phyloP scores from a whole-genome alignment of 768 basidiomycete species.

The Postia placenta region DNA sequence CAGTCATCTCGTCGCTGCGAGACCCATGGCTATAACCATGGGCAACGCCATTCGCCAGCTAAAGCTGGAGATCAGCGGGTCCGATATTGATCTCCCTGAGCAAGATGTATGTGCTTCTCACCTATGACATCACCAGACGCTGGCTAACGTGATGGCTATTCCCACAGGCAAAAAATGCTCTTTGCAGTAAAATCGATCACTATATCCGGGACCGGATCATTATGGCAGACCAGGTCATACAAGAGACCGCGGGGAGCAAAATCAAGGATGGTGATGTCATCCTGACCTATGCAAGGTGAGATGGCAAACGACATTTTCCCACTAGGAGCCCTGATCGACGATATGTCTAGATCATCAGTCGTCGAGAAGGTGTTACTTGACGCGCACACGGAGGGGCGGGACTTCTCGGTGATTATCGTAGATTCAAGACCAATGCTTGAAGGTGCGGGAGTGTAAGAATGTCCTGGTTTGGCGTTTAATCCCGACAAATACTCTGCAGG shows the following conservation, averaged over 20 bases:
- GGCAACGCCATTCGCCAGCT: slow-evolving; percentile 91
- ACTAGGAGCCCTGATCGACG: too few species aligned
- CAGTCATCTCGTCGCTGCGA: slow-evolving; percentile 77
- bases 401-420: slow-evolving; percentile 86
- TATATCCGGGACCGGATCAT: slow-evolving; percentile 94
- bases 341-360: slow-evolving; percentile 72
- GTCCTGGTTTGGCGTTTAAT: not conserved
- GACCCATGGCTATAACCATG: slow-evolving; percentile 91
- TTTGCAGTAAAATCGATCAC: slow-evolving; percentile 83
- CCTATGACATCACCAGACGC: not conserved
- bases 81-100: slow-evolving; percentile 91
- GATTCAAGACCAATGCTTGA: slow-evolving; percentile 95
- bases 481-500: slow-evolving; percentile 38
- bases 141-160: not conserved
- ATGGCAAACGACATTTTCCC: not conserved
- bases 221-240: slow-evolving; percentile 89
- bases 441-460: slow-evolving; percentile 42
- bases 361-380: slow-evolving; percentile 85
- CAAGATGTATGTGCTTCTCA: slow-evolving; percentile 66
- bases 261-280: slow-evolving; percentile 93
- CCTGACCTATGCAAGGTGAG: slow-evolving; percentile 86
- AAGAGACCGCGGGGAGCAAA: slow-evolving; percentile 82
- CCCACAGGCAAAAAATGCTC: slow-evolving; percentile 74
- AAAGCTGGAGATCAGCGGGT: slow-evolving; percentile 89
- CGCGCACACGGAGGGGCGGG: slow-evolving; percentile 67